Conservation (phyloP, 495 filamentous ascomycete species). For the Pseudevernia furfuracea region DNA sequence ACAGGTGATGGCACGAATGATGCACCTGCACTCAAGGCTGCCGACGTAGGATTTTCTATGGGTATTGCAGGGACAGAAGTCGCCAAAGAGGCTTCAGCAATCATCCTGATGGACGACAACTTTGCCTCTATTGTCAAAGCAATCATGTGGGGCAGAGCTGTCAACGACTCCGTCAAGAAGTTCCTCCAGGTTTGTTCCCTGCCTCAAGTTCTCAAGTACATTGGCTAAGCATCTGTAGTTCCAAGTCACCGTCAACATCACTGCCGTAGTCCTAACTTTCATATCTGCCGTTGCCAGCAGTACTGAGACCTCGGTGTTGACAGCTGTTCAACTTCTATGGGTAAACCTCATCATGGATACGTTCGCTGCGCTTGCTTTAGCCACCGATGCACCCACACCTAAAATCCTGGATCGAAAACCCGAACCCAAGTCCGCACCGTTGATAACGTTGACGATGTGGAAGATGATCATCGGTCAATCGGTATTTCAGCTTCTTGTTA, state of each 20-base stretch:
- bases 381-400: slow-evolving; percentile 70
- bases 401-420: slow-evolving; percentile 66
- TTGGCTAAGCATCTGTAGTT: slow-evolving; percentile 48
- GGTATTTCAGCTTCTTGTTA: slow-evolving; percentile 75
- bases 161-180: slow-evolving; percentile 85
- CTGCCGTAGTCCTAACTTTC: slow-evolving; percentile 76
- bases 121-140: slow-evolving; percentile 86
- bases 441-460: slow-evolving; percentile 81
- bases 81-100: slow-evolving; percentile 87
- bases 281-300: slow-evolving; percentile 64
- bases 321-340: slow-evolving; percentile 82
- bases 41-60: slow-evolving; percentile 91
- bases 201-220: background rate
- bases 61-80: slow-evolving; percentile 86
- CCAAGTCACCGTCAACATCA: slow-evolving; percentile 88
- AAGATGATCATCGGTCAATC: slow-evolving; percentile 89
- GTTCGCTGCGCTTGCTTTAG: slow-evolving; percentile 87
- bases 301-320: slow-evolving; percentile 65
- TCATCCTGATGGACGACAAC: slow-evolving; percentile 90
- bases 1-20: slow-evolving; percentile 93
- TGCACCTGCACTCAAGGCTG: slow-evolving; percentile 76
- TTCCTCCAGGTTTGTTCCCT: slow-evolving; percentile 60
- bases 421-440: slow-evolving; percentile 64
- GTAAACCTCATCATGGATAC: slow-evolving; percentile 94
- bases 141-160: slow-evolving; percentile 79